Conservation (phyloP, 2,329 filamentous ascomycete species). For the Penicillium frequentans region DNA sequence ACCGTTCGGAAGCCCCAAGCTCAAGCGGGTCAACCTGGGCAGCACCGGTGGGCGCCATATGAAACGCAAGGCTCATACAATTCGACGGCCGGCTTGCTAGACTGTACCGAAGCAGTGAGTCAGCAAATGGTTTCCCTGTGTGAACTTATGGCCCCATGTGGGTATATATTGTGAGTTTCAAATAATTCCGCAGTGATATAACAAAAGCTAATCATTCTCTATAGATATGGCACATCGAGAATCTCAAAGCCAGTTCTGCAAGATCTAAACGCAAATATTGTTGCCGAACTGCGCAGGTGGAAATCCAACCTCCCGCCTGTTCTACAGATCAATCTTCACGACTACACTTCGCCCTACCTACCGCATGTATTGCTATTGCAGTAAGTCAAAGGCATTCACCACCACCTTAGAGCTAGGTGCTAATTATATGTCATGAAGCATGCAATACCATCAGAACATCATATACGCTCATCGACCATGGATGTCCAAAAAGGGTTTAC, state of each 20-base stretch:
- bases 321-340: conserved; percentile 24
- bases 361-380: conserved; percentile 31
- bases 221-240: conserved; percentile 12
- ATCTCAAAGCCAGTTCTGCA: conserved; percentile 25
- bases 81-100: neutral
- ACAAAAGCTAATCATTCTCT: neutral
- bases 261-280: conserved; percentile 20
- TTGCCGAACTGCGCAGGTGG: conserved; percentile 24
- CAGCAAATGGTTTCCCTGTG: conserved; percentile 26
- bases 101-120: conserved; percentile 6
- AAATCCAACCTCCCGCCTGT: conserved; percentile 25
- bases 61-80: neutral
- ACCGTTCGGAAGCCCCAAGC: conserved; percentile 31
- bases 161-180: conserved; percentile 27
- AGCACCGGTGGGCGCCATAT: neutral
- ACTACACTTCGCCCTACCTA: conserved; percentile 22
- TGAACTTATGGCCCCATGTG: conserved; percentile 32
- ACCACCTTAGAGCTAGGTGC: neutral
- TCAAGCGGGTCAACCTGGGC: neutral
- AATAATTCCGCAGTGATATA: neutral
- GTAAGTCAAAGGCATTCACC: conserved; percentile 11
- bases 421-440: conserved; percentile 6
- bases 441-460: conserved; percentile 38
- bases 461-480: conserved; percentile 38
- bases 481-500: conserved; percentile 32